These are phyloP conservation scores for Fusarium sp. DNA, from an alignment of 2,329 filamentous ascomycete species.

Conservation along the genomic window DNA sequence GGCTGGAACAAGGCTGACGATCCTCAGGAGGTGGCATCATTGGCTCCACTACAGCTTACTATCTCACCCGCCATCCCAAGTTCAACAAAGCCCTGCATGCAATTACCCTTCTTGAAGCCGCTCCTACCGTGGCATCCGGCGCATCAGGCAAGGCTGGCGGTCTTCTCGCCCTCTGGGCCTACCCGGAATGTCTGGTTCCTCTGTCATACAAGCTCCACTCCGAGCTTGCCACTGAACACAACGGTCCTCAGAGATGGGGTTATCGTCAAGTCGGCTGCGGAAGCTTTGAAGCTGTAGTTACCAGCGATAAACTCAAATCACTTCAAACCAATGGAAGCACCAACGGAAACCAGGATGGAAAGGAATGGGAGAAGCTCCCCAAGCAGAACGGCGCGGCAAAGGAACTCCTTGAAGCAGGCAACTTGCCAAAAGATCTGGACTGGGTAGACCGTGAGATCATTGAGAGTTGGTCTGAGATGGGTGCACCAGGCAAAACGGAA, in stretches of 20 bases:
- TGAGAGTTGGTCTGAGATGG: conserved; percentile 83
- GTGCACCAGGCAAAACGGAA: conserved; percentile 71
- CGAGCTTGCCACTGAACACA: conserved; percentile 85
- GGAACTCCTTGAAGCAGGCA: conserved; percentile 63
- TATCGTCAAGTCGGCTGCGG: conserved; percentile 85
- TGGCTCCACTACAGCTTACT: conserved; percentile 91
- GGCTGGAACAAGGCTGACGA: conserved; percentile 25
- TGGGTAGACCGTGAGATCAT: conserved; percentile 81
- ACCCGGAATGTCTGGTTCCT: conserved; percentile 84
- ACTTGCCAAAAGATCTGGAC: conserved; percentile 81
- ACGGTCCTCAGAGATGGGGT: conserved; percentile 83
- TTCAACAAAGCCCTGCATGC: conserved; percentile 80
- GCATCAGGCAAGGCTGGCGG: conserved; percentile 96
- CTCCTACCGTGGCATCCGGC: conserved; percentile 82
- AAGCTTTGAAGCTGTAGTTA: conserved; percentile 57
- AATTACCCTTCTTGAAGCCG: conserved; percentile 89
- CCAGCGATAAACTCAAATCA: conserved; percentile 50
- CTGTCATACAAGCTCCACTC: conserved; percentile 86
- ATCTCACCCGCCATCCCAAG: conserved; percentile 83
- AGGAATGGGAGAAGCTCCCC: conserved; percentile 70
- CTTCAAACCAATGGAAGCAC: conserved; percentile 36
- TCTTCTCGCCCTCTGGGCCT: conserved; percentile 90
- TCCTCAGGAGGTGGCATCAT: conserved; percentile 86
- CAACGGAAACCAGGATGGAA: conserved; percentile 45
- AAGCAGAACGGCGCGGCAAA: conserved; percentile 66